Evolutionary conservation across 2,329 filamentous ascomycete species (phyloP).

Genomic region (Teratosphaeriaceae sp.): DNA sequence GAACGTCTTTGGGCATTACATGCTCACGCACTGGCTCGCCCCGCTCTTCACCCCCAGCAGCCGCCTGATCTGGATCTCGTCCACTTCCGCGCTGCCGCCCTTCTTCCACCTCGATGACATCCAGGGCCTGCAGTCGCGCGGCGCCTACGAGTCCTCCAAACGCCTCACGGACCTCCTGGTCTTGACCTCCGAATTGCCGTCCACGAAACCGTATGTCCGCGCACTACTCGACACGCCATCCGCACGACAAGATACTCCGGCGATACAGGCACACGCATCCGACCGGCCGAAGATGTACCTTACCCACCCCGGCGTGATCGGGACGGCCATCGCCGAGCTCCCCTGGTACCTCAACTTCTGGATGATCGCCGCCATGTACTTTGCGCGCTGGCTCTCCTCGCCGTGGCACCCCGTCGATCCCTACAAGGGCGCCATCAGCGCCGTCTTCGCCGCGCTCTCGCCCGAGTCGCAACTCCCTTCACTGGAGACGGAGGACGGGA

Average conservation of each 20-base stretch:
- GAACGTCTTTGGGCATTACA: conserved; percentile 93
- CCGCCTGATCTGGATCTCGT: conserved; percentile 82
- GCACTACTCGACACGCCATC: conserved; percentile 53
- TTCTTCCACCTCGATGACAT: conserved; percentile 63
- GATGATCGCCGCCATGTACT: conserved; percentile 61
- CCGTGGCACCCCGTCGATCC: conserved; percentile 78
- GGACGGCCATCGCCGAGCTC: conserved; percentile 73
- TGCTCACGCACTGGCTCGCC: conserved; percentile 73
- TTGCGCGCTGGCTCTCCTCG: conserved; percentile 72
- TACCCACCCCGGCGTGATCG: conserved; percentile 79
- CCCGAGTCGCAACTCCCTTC: conserved; percentile 56
- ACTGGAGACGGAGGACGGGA: conserved; percentile 44
- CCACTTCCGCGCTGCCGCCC: conserved; percentile 60
- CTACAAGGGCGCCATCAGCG: conserved; percentile 69
- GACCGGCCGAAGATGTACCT: conserved; percentile 63
- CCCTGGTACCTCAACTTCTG: conserved; percentile 60
- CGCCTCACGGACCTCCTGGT: conserved; percentile 76
- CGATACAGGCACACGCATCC: conserved; percentile 15
- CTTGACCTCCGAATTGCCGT: conserved; percentile 64
- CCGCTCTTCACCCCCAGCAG: conserved; percentile 57
- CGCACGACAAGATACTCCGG: conserved; percentile 19
- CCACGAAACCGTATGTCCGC: conserved; percentile 50
- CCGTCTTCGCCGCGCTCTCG: conserved; percentile 71
- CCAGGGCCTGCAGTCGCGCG: conserved; percentile 58
- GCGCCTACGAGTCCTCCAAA: conserved; percentile 81